Evolutionary conservation across 2,329 filamentous ascomycete species (phyloP).

Genomic region (Fusarium lateritium): DNA sequence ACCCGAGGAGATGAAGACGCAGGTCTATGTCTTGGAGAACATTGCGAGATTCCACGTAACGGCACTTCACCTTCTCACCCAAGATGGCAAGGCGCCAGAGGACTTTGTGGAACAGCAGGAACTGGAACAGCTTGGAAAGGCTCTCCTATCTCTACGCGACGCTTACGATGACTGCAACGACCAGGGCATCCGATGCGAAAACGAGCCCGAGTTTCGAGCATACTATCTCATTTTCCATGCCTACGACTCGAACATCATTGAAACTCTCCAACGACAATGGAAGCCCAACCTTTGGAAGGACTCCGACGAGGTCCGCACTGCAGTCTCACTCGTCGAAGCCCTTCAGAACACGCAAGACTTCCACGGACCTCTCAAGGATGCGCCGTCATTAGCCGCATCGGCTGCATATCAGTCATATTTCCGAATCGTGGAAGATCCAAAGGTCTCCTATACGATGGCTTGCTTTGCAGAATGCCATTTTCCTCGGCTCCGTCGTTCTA

Average conservation of each 20-base stretch:
- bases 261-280: conserved; percentile 70
- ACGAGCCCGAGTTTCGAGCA: conserved; percentile 76
- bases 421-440: conserved; percentile 68
- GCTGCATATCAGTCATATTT: conserved; percentile 70
- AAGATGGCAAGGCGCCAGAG: conserved; percentile 68
- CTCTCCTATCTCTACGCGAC: conserved; percentile 75
- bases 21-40: conserved; percentile 75
- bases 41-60: conserved; percentile 78
- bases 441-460: conserved; percentile 78
- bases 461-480: conserved; percentile 80
- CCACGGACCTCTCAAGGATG: conserved; percentile 70
- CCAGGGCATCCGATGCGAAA: conserved; percentile 70
- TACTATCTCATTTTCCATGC: conserved; percentile 76
- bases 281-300: conserved; percentile 67
- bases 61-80: conserved; percentile 74
- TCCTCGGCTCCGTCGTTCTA: conserved; percentile 70
- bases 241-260: conserved; percentile 69
- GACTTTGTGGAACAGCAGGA: conserved; percentile 78
- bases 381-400: conserved; percentile 64
- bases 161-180: conserved; percentile 76
- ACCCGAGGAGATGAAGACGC: conserved; percentile 68
- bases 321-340: conserved; percentile 71
- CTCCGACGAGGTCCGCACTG: conserved; percentile 72
- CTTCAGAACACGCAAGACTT: conserved; percentile 71
- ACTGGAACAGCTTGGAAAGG: conserved; percentile 76